phyloP scores from a whole-genome alignment of 2,329 filamentous ascomycete species.

The Colletotrichum somersetense region DNA sequence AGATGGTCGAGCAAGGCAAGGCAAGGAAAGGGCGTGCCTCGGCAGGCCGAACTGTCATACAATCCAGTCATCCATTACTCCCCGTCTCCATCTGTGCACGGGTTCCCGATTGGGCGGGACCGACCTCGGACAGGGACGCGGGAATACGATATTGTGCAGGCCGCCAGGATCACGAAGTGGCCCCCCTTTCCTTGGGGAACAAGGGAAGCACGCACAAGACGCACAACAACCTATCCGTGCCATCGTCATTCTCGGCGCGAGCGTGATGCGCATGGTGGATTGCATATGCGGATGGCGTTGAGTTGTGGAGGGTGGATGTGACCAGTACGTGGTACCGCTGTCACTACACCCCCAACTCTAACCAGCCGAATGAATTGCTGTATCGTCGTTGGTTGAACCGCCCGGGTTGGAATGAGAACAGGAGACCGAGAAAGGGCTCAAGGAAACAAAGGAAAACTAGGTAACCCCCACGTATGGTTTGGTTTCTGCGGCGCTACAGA shows the following conservation, averaged over 20 bases:
- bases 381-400: constrained; percentile 2
- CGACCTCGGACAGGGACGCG: constrained; percentile 26
- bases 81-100: background rate
- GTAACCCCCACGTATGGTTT: constrained; percentile 16
- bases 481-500: constrained; percentile 15
- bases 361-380: background rate
- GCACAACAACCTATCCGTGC: constrained; percentile 15
- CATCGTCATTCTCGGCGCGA: constrained; percentile 33
- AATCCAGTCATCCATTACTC: constrained; percentile 11
- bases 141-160: constrained; percentile 31
- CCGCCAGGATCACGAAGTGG: constrained; percentile 24
- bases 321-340: background rate
- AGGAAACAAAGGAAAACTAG: constrained; percentile 9
- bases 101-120: constrained; percentile 2
- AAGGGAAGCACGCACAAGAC: constrained; percentile 16
- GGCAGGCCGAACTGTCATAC: constrained; percentile 11
- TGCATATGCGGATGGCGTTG: constrained; percentile 20
- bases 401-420: background rate
- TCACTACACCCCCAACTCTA: background rate
- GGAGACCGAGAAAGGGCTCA: background rate
- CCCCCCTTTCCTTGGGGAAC: constrained; percentile 6
- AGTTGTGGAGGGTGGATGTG: constrained; percentile 13
- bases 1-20: background rate
- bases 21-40: background rate
- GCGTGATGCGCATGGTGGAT: constrained; percentile 30